Base-by-base conservation (phyloP, 2,329 filamentous ascomycete genomes). In the Cladosporium sp. region DNA sequence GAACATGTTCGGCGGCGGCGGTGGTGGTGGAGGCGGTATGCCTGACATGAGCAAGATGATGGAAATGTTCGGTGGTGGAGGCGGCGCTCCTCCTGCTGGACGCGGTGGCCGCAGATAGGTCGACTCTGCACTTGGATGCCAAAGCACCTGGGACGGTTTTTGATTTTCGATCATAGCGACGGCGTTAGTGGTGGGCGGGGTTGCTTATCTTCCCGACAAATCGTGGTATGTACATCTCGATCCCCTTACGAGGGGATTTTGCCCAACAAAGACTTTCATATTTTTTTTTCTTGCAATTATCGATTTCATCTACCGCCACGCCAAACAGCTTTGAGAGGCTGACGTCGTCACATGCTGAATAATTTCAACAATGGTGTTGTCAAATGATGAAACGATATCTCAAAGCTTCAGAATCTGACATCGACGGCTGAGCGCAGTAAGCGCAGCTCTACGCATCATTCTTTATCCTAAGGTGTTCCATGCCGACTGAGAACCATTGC, bases 31-130 rank as follows among this genome's bases (percentile, higher is more conserved):
- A 12, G 86, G 80, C 3, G 83, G 82, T 40, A 91, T 92, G 88
- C 88, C 88, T 0, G 91, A 95, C 68, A 88, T 97, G 83, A 85
- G 85, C 34, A 87, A 87, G 59, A 83, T 97, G 77, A 93, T 95
- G 84, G 93, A 94, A 81, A 95, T 96, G 89, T 84, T 97, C 66
- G 88, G 88, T 5, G 87, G 85, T 22, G 84, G 79, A 9, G 79
- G 75, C 15, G 74, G 76, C 22, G 79, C 81, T 1, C 22, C 51
- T 55, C 38, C 39, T 1, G 79, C 75, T 34, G 88, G 86, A 28
- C 17, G 49, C 15, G 54, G 42, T 25, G 54, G 54, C 25, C 42
- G 42, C 39, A 42, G 54, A 15, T 56, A 19, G 30, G 34, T 37
- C 11, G 17, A 30, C 5, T 20, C 12, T 15, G 11, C 19, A 19